Evolutionary conservation across 495 filamentous ascomycete species (phyloP).

Genomic region (Penicillium lividum): DNA sequence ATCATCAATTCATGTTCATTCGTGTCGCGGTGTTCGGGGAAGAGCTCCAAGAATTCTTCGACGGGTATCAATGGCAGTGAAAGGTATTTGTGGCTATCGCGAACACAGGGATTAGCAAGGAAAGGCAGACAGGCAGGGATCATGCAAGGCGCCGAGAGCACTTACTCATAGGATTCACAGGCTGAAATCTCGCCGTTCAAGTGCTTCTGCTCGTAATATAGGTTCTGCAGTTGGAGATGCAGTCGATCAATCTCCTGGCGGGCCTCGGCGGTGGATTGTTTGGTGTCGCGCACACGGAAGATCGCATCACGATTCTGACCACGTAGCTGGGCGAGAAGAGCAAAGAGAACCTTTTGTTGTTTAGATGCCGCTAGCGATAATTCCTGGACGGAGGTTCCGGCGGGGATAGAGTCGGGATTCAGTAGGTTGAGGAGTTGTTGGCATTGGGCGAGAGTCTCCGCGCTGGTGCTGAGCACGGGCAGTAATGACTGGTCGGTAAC

Average conservation of each 20-base stretch:
- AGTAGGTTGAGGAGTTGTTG: constrained; percentile 66
- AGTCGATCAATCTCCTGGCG: constrained; percentile 88
- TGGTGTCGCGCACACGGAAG: constrained; percentile 80
- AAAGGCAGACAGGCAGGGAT: constrained; percentile 1
- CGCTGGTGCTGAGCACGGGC: constrained; percentile 70
- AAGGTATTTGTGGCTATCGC: constrained; percentile 77
- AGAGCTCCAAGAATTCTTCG: constrained; percentile 76
- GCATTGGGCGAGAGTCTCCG: constrained; percentile 70
- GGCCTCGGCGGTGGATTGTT: constrained; percentile 79
- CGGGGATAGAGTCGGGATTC: constrained; percentile 45
- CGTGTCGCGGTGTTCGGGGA: constrained; percentile 69
- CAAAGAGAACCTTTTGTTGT: constrained; percentile 76
- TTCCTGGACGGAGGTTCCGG: constrained; percentile 42
- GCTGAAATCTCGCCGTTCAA: constrained; percentile 85
- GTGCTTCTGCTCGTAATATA: constrained; percentile 95
- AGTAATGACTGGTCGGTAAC: constrained; percentile 70
- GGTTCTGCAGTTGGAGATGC: constrained; percentile 90
- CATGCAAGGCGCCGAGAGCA: constrained; percentile 19
- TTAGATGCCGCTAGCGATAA: constrained; percentile 64
- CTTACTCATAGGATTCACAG: constrained; percentile 90
- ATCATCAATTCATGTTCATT: constrained; percentile 83
- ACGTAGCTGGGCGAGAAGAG: constrained; percentile 78
- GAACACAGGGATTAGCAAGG: not conserved
- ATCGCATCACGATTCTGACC: constrained; percentile 79
- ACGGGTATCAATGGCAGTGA: constrained; percentile 80